phyloP scores from a whole-genome alignment of 257 asterid species.

The Gentiana macrophylla region DNA sequence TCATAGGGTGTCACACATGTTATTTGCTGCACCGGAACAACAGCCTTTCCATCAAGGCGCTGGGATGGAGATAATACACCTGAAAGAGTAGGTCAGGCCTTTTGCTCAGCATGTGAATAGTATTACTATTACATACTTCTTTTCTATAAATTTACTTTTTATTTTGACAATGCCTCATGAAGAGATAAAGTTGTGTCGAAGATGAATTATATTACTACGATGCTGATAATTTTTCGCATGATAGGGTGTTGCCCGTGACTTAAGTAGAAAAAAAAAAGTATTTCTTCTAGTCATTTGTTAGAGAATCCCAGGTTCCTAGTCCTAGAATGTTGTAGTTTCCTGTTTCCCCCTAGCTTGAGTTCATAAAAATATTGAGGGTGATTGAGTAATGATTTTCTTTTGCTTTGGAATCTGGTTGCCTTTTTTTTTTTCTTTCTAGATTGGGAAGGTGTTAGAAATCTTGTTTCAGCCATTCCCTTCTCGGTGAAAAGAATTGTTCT shows the following conservation, averaged over 20 bases:
- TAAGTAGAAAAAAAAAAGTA: too few relatives aligned
- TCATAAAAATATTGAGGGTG: background rate
- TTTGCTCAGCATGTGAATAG: conserved; percentile 4
- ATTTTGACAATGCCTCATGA: too few relatives aligned
- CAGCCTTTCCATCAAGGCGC: conserved; percentile 91
- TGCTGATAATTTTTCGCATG: too few relatives aligned
- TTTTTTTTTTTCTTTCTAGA: conserved; percentile 30
- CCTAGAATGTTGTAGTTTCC: too few relatives aligned
- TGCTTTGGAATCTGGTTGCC: background rate
- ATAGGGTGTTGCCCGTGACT: too few relatives aligned
- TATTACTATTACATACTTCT: background rate
- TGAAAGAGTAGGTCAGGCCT: conserved; percentile 79
- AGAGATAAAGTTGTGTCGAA: too few relatives aligned
- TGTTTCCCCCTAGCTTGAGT: background rate
- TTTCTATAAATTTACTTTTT: too few relatives aligned
- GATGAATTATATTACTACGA: too few relatives aligned
- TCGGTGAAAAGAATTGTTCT: conserved; percentile 72
- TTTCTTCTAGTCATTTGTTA: too few relatives aligned
- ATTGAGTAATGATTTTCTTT: background rate
- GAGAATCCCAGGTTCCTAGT: too few relatives aligned
- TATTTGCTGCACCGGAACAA: conserved; percentile 92
- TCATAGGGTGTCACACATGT: conserved; percentile 81
- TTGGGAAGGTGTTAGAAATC: conserved; percentile 96
- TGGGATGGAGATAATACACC: conserved; percentile 99
- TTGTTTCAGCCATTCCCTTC: conserved; percentile 58